Conservation (phyloP, 768 basidiomycete species). For the Artomyces pyxidatus region DNA sequence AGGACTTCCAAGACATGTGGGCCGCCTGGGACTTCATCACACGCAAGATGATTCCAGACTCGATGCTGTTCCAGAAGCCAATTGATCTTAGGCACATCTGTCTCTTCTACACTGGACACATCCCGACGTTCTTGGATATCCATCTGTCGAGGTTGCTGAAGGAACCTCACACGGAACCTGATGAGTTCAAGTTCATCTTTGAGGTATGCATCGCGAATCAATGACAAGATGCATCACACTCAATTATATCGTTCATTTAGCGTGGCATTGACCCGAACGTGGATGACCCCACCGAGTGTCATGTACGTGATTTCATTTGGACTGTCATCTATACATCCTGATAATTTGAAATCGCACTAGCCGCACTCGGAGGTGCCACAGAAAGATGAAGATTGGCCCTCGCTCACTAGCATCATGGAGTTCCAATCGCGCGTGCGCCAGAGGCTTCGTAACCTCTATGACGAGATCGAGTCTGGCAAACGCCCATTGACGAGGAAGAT, state of each 20-base stretch:
- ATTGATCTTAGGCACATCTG: slow-evolving; percentile 94
- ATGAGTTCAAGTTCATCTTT: slow-evolving; percentile 78
- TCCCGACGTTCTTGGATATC: slow-evolving; percentile 89
- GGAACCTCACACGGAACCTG: slow-evolving; percentile 79
- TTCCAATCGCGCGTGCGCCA: slow-evolving; percentile 75
- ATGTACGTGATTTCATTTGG: slow-evolving; percentile 43
- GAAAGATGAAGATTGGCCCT: slow-evolving; percentile 81
- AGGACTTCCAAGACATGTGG: slow-evolving; percentile 85
- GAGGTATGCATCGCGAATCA: slow-evolving; percentile 41
- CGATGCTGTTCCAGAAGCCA: slow-evolving; percentile 84
- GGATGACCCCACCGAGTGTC: slow-evolving; percentile 79
- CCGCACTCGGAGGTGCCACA: slow-evolving; percentile 84
- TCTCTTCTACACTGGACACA: slow-evolving; percentile 94
- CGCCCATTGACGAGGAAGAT: slow-evolving; percentile 50
- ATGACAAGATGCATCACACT: slow-evolving; percentile 5
- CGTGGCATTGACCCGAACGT: slow-evolving; percentile 95
- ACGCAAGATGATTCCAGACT: slow-evolving; percentile 74
- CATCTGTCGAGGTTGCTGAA: slow-evolving; percentile 68
- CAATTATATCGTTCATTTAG: slow-evolving; percentile 31
- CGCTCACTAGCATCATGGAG: slow-evolving; percentile 53
- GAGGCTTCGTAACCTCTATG: slow-evolving; percentile 67
- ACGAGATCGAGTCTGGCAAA: slow-evolving; percentile 50
- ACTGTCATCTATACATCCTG: background rate
- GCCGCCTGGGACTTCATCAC: slow-evolving; percentile 83
- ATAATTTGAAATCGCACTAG: slow-evolving; percentile 29